These are phyloP conservation scores for Gracilaria gracilis DNA, from an alignment of 23 red algal genomes.

Conservation along the genomic window DNA sequence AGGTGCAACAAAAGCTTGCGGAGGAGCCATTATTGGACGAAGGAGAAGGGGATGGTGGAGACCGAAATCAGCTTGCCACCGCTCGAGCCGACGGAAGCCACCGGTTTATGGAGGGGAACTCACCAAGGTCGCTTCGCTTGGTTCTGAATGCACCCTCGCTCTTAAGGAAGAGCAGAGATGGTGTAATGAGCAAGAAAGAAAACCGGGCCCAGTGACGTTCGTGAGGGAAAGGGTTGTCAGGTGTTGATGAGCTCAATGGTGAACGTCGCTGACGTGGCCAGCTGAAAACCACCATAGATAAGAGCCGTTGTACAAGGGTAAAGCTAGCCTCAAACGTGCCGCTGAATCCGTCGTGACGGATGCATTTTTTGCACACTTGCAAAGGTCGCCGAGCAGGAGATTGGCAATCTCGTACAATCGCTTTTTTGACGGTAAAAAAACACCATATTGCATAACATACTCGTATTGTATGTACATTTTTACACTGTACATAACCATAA, in stretches of 20 bases:
- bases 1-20: conserved; percentile 10
- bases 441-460: background rate
- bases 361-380: background rate
- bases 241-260: background rate
- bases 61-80: background rate
- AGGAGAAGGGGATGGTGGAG: background rate
- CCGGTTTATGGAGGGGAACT: background rate
- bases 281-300: background rate
- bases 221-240: background rate
- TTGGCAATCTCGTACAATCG: background rate
- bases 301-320: no score
- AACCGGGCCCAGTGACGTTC: background rate
- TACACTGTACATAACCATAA: conserved; percentile 44
- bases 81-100: background rate
- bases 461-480: conserved; percentile 38
- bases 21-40: conserved; percentile 5
- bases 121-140: background rate
- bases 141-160: background rate
- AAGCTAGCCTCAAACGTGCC: no score
- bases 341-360: background rate
- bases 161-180: background rate
- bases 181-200: background rate
- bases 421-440: no score
- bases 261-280: conserved; percentile 16
- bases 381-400: background rate